These are phyloP conservation scores for Penicillium verrucosum DNA, from an alignment of 2,329 filamentous ascomycete species.

Conservation along the genomic window DNA sequence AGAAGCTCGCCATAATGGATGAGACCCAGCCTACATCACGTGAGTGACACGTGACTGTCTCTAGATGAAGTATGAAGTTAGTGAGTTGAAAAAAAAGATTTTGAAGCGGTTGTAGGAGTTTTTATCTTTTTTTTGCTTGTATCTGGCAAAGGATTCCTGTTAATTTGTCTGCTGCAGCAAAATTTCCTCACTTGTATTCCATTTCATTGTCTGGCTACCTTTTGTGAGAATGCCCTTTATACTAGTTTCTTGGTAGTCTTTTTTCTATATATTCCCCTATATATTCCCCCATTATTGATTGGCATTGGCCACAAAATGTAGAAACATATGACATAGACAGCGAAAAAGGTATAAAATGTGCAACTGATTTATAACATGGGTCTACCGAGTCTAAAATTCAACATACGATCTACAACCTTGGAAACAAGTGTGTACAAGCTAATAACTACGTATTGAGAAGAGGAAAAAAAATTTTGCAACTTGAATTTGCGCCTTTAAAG, in stretches of 20 bases:
- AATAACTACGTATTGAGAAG: background rate
- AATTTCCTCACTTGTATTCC: background rate
- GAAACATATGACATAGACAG: too few relatives aligned
- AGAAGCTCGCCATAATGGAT: background rate
- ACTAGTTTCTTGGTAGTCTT: too few relatives aligned
- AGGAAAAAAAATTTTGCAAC: too few relatives aligned
- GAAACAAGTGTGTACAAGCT: background rate
- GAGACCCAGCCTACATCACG: background rate
- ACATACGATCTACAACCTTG: background rate
- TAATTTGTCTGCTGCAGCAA: background rate
- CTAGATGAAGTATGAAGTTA: background rate
- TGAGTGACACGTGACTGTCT: background rate
- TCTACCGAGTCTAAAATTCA: background rate
- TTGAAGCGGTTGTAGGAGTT: background rate
- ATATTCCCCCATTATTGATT: too few relatives aligned
- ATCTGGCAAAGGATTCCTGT: background rate
- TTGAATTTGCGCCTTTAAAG: background rate
- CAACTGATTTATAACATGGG: background rate
- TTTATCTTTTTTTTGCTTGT: background rate
- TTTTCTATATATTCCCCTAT: too few relatives aligned
- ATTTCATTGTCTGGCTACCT: background rate
- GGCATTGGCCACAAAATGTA: too few relatives aligned
- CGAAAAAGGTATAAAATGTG: too few relatives aligned
- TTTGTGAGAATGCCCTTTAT: background rate
- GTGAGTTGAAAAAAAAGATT: background rate